Base-by-base conservation (phyloP, 2,329 filamentous ascomycete species). In the Aspergillus neotritici region DNA sequence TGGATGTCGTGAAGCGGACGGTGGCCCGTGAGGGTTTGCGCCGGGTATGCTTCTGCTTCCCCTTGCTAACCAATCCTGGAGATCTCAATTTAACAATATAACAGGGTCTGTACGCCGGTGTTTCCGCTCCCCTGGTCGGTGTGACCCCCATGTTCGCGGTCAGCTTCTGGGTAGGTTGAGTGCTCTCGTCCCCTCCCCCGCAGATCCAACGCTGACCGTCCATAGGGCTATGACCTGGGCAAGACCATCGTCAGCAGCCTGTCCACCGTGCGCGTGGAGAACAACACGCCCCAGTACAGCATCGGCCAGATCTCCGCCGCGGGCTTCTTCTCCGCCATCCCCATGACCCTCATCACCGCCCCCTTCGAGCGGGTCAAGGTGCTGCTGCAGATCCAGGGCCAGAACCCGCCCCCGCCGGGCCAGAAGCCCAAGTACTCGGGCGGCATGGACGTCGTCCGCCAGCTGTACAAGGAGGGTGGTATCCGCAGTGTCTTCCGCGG, bases 311-410 rank as follows among this genome's bases (percentile, higher is more conserved):
- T 94, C 69, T 93, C 87, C 29, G 80, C 87, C 30, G 93, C 93
- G 11, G 93, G 93, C 52, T 96, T 96, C 80, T 94, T 98, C 79
- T 94, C 87, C 62, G 93, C 93, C 48, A 86, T 98, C 47, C 93
- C 93, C 60, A 94, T 94, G 88, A 98, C 93, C 4, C 71, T 87
- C 68, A 96, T 98, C 73, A 97, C 93, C n/a, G 93, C 93, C 4
- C 93, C 93, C 48, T 97, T 98, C 66, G 93, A 98, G 77, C 91
- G 93, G 61, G 89, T 98, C 57, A 98, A 98, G 72, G 91, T 98
- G 43, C 89, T 98, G 51, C 83, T 98, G 1, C 93, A 98, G 69
- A 94, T 97, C 55, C 93, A 97, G 71, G 90, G 89, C 61, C 89
- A 96, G 69, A 89, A 90, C 70, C 72, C 77, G 41, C 83, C 93